Conservation (phyloP, 2,329 filamentous ascomycete genomes). For the Penicillium nordicum region DNA sequence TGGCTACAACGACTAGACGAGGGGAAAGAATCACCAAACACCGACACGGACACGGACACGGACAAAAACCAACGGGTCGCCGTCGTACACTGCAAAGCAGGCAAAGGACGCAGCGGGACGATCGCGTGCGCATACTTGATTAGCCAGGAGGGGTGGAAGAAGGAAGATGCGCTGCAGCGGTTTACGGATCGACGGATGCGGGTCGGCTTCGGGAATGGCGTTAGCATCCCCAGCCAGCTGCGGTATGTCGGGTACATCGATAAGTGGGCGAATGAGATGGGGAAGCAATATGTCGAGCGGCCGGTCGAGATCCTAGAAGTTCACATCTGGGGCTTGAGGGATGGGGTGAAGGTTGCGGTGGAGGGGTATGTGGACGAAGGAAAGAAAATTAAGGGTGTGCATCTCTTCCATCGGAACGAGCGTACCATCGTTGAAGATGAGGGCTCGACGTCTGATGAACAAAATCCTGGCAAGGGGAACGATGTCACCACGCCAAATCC, state of each 20-base stretch:
- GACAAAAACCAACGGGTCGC: conserved; percentile 60
- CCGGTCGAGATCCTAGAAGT: conserved; percentile 83
- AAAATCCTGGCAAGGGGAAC: conserved; percentile 27
- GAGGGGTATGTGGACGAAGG: conserved; percentile 88
- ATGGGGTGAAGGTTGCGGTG: conserved; percentile 82
- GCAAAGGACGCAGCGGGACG: conserved; percentile 89
- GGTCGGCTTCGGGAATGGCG: conserved; percentile 79
- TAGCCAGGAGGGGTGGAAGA: conserved; percentile 71
- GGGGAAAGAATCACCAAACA: conserved; percentile 15
- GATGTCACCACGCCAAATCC: neutral
- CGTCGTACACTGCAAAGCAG: conserved; percentile 95
- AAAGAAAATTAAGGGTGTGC: conserved; percentile 76
- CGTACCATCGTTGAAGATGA: conserved; percentile 50
- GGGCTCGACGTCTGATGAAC: conserved; percentile 53
- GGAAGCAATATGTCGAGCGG: conserved; percentile 77
- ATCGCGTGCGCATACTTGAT: conserved; percentile 87
- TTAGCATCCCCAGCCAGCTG: conserved; percentile 89
- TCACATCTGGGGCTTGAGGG: conserved; percentile 81
- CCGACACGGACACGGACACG: conserved; percentile 19
- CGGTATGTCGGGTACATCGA: conserved; percentile 87
- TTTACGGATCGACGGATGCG: conserved; percentile 87
- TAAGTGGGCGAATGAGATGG: conserved; percentile 68
- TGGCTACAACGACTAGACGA: conserved; percentile 60
- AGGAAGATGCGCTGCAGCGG: conserved; percentile 60
- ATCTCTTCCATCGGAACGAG: conserved; percentile 72